Base-by-base conservation (phyloP, 805 yeast species). In the Ogataea zsoltii region DNA sequence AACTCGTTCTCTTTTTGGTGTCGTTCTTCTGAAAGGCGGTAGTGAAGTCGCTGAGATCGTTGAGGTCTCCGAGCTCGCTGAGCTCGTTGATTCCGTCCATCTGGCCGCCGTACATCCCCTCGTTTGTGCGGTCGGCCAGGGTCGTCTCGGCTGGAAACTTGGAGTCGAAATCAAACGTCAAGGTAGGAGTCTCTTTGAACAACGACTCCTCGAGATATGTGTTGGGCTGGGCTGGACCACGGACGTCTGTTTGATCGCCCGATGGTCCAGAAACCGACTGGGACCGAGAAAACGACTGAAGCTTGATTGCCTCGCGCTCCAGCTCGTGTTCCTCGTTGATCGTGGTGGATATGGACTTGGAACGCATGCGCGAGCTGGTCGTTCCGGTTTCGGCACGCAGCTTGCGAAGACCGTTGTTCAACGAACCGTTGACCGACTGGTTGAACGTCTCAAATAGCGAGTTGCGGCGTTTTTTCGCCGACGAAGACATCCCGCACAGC, bases 401-500 rank as follows among this genome's bases (percentile, higher is more conserved):
- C 44, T 42, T 57, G n/a, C 62, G 48, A 16, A 60, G 48, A 2
- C 63, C 63, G 40, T 56, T 58, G 40, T 57, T 56, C 36, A 56
- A 36, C 12, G 58, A 56, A 7, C 63, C 61, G 17, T 49, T 52
- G 7, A 58, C 44, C 5, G 62, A 51, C 42, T 58, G 61, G 33
- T 53, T 56, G 41, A 55, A 58, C 5, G 61, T 57, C 19, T 60
- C 64, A 46, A 55, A 60, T 19, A 57, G 49, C 4, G 61, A 45
- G 29, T 49, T 56, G 30, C 56, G 49, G 38, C 57, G 49, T 30
- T 52, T 51, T 21, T 47, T 52, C 16, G 41, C 39, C 13, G 51
- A 36, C 14, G 42, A 21, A 15, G 50, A 38, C 25, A 45, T 40
- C 30, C 42, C 29, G 1, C 52, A 36, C 13, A 41, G 13, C 19